Percentiles rank a stretch among this genome's conserved stretches.
These are phyloP conservation scores for Entophlyctis luteolus DNA, from an alignment of 192 early-diverging fungal species.

Conservation along the genomic window DNA sequence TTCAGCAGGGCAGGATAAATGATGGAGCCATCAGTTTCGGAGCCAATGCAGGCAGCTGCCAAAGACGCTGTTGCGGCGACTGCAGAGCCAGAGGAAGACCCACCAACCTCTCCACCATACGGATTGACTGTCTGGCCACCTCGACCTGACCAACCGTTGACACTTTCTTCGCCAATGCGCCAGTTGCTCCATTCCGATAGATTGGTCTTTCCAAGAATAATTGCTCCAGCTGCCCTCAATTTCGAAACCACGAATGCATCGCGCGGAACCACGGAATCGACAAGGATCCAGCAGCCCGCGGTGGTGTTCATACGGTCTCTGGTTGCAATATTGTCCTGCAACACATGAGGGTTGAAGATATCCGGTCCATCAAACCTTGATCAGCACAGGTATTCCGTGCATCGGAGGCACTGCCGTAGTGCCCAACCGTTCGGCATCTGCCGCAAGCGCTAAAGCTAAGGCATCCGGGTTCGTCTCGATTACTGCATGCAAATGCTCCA, in stretches of 20 bases:
- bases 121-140: slow-evolving; percentile 31
- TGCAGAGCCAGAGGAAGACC: slow-evolving; percentile 7
- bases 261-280: slow-evolving; percentile 21
- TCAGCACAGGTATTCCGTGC: slow-evolving; percentile 36
- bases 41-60: slow-evolving; percentile 8
- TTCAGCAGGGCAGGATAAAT: slow-evolving; percentile 2
- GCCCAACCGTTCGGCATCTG: slow-evolving; percentile 17
- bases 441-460: slow-evolving; percentile 12
- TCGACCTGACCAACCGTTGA: slow-evolving; percentile 36
- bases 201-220: slow-evolving; percentile 38
- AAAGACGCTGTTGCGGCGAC: slow-evolving; percentile 1
- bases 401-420: slow-evolving; percentile 5
- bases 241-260: slow-evolving; percentile 31
- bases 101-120: background rate
- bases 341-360: background rate
- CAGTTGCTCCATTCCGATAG: slow-evolving; percentile 39
- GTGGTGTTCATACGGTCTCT: slow-evolving; percentile 30
- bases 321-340: slow-evolving; percentile 36
- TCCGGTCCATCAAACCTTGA: slow-evolving; percentile 20
- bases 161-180: background rate
- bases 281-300: slow-evolving; percentile 31
- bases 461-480: slow-evolving; percentile 38
- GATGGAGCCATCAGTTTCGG: slow-evolving; percentile 28
- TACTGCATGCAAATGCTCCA: slow-evolving; percentile 3
- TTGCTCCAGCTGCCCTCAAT: slow-evolving; percentile 31